phyloP scores from a whole-genome alignment of 352 stramenopile genomes.

The Globisporangium barbulae region DNA sequence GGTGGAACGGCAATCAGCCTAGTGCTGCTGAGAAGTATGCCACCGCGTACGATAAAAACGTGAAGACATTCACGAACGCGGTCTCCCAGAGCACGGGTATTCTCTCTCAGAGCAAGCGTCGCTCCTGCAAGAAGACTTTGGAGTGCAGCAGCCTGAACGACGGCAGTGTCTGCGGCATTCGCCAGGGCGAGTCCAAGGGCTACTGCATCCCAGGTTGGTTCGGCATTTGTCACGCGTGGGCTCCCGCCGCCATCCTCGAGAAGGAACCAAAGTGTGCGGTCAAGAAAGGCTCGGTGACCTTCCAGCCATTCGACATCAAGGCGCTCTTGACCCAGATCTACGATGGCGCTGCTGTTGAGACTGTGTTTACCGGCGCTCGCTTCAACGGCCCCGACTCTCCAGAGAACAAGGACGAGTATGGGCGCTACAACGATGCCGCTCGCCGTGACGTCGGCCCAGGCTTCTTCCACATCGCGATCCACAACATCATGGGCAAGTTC shows the following conservation, averaged over 20 bases:
- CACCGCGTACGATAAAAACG: slow-evolving; percentile 30
- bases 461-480: slow-evolving; percentile 20
- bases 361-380: slow-evolving; percentile 17
- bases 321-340: slow-evolving; percentile 18
- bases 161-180: slow-evolving; percentile 5
- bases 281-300: slow-evolving; percentile 10
- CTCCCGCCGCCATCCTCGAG: slow-evolving; percentile 14
- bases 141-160: slow-evolving; percentile 20
- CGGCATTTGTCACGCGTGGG: slow-evolving; percentile 23
- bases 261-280: slow-evolving; percentile 12
- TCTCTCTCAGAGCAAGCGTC: slow-evolving; percentile 25
- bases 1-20: slow-evolving; percentile 13
- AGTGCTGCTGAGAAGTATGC: slow-evolving; percentile 50
- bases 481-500: slow-evolving; percentile 13
- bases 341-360: slow-evolving; percentile 11
- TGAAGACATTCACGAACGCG: slow-evolving; percentile 27
- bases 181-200: slow-evolving; percentile 1
- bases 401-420: slow-evolving; percentile 16
- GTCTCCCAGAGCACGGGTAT: slow-evolving; percentile 42
- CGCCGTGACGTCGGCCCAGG: slow-evolving; percentile 10
- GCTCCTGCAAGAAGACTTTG: slow-evolving; percentile 20
- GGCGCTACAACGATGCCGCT: slow-evolving; percentile 14
- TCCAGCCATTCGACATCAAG: slow-evolving; percentile 18
- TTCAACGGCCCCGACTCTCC: slow-evolving; percentile 15
- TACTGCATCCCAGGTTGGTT: slow-evolving; percentile 21